Conservation (phyloP, 352 stramenopile genomes). For the Pythium periplocum region DNA sequence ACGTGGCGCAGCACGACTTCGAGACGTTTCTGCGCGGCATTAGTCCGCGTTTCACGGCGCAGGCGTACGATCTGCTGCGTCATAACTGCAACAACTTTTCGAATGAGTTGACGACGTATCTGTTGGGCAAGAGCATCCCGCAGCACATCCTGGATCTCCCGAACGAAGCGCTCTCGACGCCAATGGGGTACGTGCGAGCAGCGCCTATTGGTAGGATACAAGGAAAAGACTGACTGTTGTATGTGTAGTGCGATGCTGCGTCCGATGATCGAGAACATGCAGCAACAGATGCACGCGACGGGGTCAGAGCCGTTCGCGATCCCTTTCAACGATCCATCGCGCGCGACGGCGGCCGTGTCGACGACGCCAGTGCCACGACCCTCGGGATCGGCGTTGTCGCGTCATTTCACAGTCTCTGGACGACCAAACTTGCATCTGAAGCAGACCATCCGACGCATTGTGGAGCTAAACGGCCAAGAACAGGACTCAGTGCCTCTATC, state of each 20-base stretch:
- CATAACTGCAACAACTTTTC: constrained; percentile 98
- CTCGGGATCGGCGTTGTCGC: constrained; percentile 23
- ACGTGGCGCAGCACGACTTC: constrained; percentile 61
- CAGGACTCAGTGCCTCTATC: constrained; percentile 11
- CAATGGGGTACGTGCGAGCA: constrained; percentile 68
- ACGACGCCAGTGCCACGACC: constrained; percentile 3
- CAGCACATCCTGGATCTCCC: constrained; percentile 88
- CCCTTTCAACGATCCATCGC: constrained; percentile 63
- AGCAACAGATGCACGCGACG: constrained; percentile 60
- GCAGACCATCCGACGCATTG: constrained; percentile 37
- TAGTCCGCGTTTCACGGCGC: constrained; percentile 76
- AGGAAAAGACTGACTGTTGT: no score
- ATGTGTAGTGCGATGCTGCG: constrained; percentile 59
- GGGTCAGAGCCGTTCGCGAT: constrained; percentile 56
- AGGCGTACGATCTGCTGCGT: constrained; percentile 92
- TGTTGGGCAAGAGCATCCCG: constrained; percentile 86
- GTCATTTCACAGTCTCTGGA: constrained; percentile 53
- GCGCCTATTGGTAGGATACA: neutral
- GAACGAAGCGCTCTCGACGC: constrained; percentile 82
- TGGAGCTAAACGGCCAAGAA: constrained; percentile 20
- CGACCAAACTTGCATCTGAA: constrained; percentile 41
- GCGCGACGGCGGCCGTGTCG: constrained; percentile 11
- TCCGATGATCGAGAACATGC: constrained; percentile 82
- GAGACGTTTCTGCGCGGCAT: constrained; percentile 80
- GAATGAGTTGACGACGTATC: constrained; percentile 86